Base-by-base conservation (phyloP, 2,329 filamentous ascomycete species). In the Cladophialophora psammophila region DNA sequence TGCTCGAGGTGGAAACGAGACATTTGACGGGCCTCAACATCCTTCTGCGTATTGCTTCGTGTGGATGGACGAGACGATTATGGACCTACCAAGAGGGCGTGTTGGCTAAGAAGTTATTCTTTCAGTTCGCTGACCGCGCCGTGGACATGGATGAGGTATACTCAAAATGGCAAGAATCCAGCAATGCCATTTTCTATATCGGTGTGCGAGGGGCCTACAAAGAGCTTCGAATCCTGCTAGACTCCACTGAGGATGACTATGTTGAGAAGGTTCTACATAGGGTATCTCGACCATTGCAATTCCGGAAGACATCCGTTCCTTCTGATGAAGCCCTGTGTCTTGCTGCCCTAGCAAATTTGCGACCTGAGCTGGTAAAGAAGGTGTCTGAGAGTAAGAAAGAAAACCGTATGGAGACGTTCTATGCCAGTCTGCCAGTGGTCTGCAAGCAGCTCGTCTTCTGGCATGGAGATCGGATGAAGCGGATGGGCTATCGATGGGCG, bases 211-310 rank as follows among this genome's bases (percentile, higher is more conserved):
- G 31, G 7, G 20, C 26, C 13, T 60, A 58, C 55, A 45, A 58
- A 58, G 55, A 58, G 55, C 36, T 60, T 45, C 57, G 57, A 45
- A 60, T 60, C 32, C 40, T 60, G 15, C 31, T 60, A n/a, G 56
- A 59, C 5, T 32, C 56, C 10, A 34, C 18, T 35, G 40, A 60
- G 3, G 15, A 48, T 1, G 38, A 60, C 26, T 48, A 60, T 20
- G 20, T 20, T 32, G 57, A 48, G 38, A 48, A 60, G 15, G 20
- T 59, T 7, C 38, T 50, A 5, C 26, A 59, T 26, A 48, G 56
- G 15, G 56, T 34, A 8, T 48, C 56, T 48, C 56, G 56, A 32
- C 56, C 56, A n/a, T 48, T 59, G 31, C 36, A 59, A 32, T 59
- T 59, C 40, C 40, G 26, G 15, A 59, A 59, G 40, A 59, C 56